These are phyloP conservation scores for Phialophora verrucosa DNA, from an alignment of 2,329 filamentous ascomycete genomes.

Conservation along the genomic window DNA sequence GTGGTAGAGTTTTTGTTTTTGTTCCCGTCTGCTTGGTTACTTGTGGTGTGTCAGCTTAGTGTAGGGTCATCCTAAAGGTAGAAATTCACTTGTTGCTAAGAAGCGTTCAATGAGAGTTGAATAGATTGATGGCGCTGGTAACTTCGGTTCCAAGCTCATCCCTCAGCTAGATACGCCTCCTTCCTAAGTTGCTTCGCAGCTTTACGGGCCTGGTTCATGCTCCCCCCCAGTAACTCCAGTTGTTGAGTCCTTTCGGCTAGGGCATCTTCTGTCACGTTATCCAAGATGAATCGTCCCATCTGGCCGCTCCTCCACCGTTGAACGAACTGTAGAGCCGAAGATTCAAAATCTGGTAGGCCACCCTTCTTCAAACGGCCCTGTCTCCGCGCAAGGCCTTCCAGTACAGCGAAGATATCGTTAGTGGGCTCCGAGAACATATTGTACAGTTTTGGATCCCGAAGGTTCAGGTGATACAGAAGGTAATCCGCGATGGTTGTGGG, in stretches of 20 bases:
- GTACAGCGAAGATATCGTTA: slow-evolving; percentile 77
- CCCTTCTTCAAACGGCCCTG: slow-evolving; percentile 78
- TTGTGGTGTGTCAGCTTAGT: not conserved
- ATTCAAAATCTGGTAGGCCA: slow-evolving; percentile 71
- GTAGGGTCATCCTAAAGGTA: too few species aligned
- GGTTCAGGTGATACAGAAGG: slow-evolving; percentile 82
- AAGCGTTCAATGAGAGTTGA: not conserved
- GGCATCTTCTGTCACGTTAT: slow-evolving; percentile 70
- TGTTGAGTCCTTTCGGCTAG: slow-evolving; percentile 55
- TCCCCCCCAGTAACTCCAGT: slow-evolving; percentile 45
- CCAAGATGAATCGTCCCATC: slow-evolving; percentile 78
- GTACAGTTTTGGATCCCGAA: slow-evolving; percentile 67
- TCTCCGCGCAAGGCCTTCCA: slow-evolving; percentile 72
- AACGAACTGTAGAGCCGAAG: slow-evolving; percentile 78
- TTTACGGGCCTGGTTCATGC: slow-evolving; percentile 53
- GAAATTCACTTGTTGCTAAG: not conserved
- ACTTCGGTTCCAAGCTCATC: not conserved
- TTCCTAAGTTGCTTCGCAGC: slow-evolving; percentile 43
- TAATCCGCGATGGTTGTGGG: slow-evolving; percentile 85
- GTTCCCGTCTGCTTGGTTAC: not conserved
- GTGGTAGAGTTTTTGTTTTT: not conserved
- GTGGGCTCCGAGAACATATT: slow-evolving; percentile 71
- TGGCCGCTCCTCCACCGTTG: slow-evolving; percentile 80
- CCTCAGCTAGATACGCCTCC: slow-evolving; percentile 32
- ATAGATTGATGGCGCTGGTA: not conserved